These are phyloP conservation scores for Solanum hybrid DNA, from an alignment of 305 asterid genomes.

Conservation along the genomic window DNA sequence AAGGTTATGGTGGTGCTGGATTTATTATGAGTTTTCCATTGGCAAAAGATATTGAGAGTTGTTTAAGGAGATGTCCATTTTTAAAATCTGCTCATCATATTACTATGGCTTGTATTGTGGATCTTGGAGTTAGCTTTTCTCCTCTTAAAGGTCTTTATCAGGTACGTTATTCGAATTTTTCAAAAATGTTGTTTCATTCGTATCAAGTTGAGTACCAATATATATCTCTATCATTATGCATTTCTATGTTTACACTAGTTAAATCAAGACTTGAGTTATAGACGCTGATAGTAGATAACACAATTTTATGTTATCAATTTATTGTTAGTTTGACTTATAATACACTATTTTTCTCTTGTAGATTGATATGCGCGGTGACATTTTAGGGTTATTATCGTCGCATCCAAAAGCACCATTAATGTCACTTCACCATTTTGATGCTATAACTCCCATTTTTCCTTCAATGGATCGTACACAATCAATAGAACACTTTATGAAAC, in stretches of 20 bases:
- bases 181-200: no score
- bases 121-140: neutral
- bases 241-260: no score
- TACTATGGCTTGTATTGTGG: neutral
- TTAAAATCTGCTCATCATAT: neutral
- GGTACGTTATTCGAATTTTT: neutral
- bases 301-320: no score
- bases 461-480: neutral
- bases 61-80: neutral
- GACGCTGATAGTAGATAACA: neutral
- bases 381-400: rapidly evolving
- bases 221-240: neutral
- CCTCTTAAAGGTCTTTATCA: neutral
- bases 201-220: neutral
- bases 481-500: neutral
- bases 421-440: neutral
- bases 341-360: neutral
- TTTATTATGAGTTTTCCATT: neutral
- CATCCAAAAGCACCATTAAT: neutral
- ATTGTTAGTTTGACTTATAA: no score
- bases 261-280: neutral
- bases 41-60: neutral
- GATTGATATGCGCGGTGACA: rapidly evolving
- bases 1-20: neutral
- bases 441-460: neutral